These are phyloP conservation scores for Glomus cerebriforme DNA, from an alignment of 192 early-diverging fungal genomes.

Conservation along the genomic window DNA sequence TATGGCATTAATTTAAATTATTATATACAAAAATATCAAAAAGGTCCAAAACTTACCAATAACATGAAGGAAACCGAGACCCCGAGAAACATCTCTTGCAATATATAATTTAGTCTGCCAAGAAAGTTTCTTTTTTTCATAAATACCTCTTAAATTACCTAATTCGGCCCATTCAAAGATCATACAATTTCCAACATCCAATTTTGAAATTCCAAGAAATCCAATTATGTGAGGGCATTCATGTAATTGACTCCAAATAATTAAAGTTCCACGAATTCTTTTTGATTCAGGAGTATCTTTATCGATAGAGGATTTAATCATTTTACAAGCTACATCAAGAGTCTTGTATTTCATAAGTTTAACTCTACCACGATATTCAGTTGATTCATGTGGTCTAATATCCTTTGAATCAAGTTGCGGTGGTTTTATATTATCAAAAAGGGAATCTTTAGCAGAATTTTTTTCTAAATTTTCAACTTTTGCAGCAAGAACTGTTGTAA, in stretches of 20 bases:
- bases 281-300: background rate
- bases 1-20: background rate
- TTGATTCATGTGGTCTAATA: background rate
- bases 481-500: background rate
- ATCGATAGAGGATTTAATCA: background rate
- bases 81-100: background rate
- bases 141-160: background rate
- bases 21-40: too few species aligned
- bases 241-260: background rate
- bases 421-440: background rate
- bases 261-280: background rate
- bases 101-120: background rate
- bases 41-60: background rate
- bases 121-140: background rate
- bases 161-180: background rate
- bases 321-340: background rate
- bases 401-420: background rate
- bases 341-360: background rate
- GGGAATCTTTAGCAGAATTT: background rate
- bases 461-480: background rate
- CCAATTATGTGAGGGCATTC: background rate
- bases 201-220: background rate
- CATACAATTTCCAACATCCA: background rate
- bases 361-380: background rate
- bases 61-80: background rate